Evolutionary conservation across 305 asterid genomes (phyloP).

Genomic region (Solanum chacoense): DNA sequence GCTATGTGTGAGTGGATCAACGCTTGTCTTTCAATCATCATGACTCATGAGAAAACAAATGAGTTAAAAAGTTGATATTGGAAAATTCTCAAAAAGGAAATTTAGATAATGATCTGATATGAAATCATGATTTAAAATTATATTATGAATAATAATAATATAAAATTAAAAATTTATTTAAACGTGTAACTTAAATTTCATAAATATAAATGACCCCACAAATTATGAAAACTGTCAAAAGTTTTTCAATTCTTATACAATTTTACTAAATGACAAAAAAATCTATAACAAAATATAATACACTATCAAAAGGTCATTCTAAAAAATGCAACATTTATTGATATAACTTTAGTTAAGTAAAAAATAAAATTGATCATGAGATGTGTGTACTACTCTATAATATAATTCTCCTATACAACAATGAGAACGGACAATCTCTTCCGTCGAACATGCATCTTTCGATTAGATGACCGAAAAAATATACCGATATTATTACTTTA

Average conservation of each 20-base stretch:
- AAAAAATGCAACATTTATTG: background rate
- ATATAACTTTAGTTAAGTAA: no score
- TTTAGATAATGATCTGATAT: no score
- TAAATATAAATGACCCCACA: background rate
- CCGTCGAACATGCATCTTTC: background rate
- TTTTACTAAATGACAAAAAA: background rate
- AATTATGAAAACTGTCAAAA: background rate
- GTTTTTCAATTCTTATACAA: background rate
- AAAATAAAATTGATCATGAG: background rate
- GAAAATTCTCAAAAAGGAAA: background rate
- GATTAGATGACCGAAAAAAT: background rate
- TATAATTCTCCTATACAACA: background rate
- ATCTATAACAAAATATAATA: no score
- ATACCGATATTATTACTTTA: accelerated
- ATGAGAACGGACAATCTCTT: background rate
- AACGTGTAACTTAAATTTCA: no score
- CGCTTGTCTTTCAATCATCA: background rate
- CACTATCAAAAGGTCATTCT: no score
- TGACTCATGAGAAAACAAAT: background rate
- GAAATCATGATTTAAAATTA: no score
- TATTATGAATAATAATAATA: no score
- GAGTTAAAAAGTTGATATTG: background rate
- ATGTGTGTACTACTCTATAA: background rate
- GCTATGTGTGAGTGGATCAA: background rate
- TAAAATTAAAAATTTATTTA: no score